A percentile compares a stretch with the other conserved stretches of the same genome.
Evolutionary conservation across 140 eudicot species (phyloP).

Genomic region (Cichorium intybus): DNA sequence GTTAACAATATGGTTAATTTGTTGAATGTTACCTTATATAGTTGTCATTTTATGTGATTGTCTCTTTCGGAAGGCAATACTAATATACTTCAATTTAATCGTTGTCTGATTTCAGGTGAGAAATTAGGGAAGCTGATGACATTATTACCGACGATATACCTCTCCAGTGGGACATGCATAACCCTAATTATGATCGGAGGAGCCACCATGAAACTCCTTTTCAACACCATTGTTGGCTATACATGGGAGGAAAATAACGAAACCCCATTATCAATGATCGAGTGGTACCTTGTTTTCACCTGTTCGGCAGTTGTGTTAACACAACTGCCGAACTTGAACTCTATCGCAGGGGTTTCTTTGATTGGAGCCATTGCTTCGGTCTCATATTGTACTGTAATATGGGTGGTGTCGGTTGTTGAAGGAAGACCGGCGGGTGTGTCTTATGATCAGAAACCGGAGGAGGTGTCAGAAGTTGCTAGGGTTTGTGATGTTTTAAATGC

Average conservation of each 20-base stretch:
- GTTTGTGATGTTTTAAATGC: conserved; percentile 38
- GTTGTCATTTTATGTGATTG: background rate
- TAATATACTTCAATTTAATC: background rate
- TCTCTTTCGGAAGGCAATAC: background rate
- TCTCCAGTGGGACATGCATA: conserved; percentile 60
- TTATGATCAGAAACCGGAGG: conserved; percentile 6
- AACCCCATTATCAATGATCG: conserved; percentile 37
- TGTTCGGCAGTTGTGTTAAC: conserved; percentile 40
- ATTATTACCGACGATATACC: conserved; percentile 48
- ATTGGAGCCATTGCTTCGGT: conserved; percentile 51
- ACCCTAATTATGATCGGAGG: conserved; percentile 59
- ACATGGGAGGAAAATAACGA: conserved; percentile 18
- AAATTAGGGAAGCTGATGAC: conserved; percentile 45
- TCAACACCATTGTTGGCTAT: conserved; percentile 26
- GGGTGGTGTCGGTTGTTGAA: conserved; percentile 34
- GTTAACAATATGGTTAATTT: background rate
- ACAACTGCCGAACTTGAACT: conserved; percentile 52
- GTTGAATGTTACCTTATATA: background rate
- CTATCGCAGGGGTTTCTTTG: conserved; percentile 48
- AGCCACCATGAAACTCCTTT: conserved; percentile 42
- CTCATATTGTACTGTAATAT: conserved; percentile 46
- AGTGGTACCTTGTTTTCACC: conserved; percentile 57
- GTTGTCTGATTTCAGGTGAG: conserved; percentile 31
- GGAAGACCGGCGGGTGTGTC: conserved; percentile 16
- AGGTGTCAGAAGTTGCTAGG: conserved; percentile 6